Evolutionary conservation across 2,329 filamentous ascomycete species (phyloP).

Genomic region (Berkeleyomyces basicola): DNA sequence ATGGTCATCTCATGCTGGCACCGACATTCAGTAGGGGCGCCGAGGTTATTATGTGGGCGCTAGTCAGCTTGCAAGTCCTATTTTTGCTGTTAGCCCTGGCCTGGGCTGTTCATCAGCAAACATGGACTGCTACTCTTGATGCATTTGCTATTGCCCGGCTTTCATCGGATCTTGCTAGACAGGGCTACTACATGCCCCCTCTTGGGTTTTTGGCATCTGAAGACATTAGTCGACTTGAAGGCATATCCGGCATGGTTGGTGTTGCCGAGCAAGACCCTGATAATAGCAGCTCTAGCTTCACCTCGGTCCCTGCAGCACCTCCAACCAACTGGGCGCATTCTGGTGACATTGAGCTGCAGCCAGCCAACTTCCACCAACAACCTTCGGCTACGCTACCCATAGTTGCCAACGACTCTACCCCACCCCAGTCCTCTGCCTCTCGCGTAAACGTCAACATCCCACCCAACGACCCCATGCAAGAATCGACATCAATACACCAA

Average conservation of each 20-base stretch:
- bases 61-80: slow-evolving; percentile 1
- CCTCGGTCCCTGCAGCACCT: neutral
- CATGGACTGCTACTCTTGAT: slow-evolving; percentile 11
- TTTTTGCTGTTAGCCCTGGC: neutral
- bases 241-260: slow-evolving; percentile 7
- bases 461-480: neutral
- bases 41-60: slow-evolving; percentile 10
- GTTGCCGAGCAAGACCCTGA: neutral
- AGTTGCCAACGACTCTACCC: neutral
- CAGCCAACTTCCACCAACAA: neutral
- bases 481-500: neutral
- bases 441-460: neutral
- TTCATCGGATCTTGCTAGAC: neutral
- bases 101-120: slow-evolving; percentile 3
- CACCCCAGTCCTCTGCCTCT: neutral
- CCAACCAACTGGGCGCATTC: neutral
- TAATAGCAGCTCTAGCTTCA: neutral
- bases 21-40: neutral
- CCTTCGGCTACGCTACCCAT: neutral
- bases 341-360: neutral
- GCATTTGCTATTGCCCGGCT: slow-evolving; percentile 10
- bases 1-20: slow-evolving; percentile 8
- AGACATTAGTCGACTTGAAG: slow-evolving; percentile 3
- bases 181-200: slow-evolving; percentile 5
- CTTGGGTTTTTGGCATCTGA: neutral